phyloP scores from a whole-genome alignment of 2,329 filamentous ascomycete genomes.

The Didymellaceae sp. region DNA sequence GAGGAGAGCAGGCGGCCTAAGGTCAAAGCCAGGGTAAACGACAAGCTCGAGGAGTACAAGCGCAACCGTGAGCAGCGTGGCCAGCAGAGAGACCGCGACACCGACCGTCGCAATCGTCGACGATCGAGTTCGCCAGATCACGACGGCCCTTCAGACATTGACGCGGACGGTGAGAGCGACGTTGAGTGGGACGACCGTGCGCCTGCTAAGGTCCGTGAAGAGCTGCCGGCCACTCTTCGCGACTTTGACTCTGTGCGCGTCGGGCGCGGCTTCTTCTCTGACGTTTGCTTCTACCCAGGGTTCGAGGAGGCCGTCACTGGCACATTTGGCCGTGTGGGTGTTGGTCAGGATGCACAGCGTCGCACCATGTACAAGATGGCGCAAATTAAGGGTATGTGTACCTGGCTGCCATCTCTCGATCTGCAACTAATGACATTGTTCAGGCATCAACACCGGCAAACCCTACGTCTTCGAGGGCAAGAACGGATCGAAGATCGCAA shows the following conservation, averaged over 20 bases:
- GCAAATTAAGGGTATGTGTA: slow-evolving; percentile 75
- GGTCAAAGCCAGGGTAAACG: slow-evolving; percentile 65
- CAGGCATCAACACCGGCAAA: slow-evolving; percentile 78
- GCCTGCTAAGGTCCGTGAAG: slow-evolving; percentile 63
- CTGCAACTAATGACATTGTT: slow-evolving; percentile 30
- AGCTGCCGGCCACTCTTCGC: slow-evolving; percentile 73
- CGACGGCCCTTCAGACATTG: slow-evolving; percentile 61
- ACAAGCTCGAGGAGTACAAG: slow-evolving; percentile 72
- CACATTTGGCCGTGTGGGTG: slow-evolving; percentile 83
- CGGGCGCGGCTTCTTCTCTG: slow-evolving; percentile 83
- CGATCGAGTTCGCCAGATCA: slow-evolving; percentile 51
- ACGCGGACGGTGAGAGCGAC: slow-evolving; percentile 74
- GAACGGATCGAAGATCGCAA: slow-evolving; percentile 78
- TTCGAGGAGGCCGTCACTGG: slow-evolving; percentile 83
- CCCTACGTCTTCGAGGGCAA: slow-evolving; percentile 81
- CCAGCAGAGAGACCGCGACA: slow-evolving; percentile 60
- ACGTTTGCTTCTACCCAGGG: slow-evolving; percentile 90
- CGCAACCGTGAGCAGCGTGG: slow-evolving; percentile 65
- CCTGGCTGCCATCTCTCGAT: background rate
- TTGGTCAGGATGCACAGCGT: slow-evolving; percentile 78
- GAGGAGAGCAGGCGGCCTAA: slow-evolving; percentile 70
- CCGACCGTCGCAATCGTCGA: slow-evolving; percentile 55
- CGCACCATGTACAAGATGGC: slow-evolving; percentile 86
- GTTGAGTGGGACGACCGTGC: slow-evolving; percentile 73
- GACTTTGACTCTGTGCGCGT: slow-evolving; percentile 86